Evolutionary conservation across 2,329 filamentous ascomycete genomes (phyloP).

Genomic region (Sarocladium oryzae): DNA sequence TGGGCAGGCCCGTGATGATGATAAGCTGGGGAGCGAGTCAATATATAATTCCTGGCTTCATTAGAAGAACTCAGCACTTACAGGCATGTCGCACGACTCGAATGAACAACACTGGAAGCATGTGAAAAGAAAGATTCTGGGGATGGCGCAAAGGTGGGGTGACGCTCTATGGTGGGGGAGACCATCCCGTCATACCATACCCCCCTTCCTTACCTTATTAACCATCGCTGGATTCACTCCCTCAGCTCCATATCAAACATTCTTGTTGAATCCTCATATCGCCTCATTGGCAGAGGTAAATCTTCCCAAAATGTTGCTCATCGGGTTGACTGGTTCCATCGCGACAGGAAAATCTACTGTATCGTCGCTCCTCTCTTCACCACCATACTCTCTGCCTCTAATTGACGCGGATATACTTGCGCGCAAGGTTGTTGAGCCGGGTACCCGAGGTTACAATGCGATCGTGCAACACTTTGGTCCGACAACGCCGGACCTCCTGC

Average conservation of each 20-base stretch:
- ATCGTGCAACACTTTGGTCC: conserved; percentile 78
- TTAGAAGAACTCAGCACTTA: conserved; percentile 11
- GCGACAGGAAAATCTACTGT: conserved; percentile 98
- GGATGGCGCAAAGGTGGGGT: conserved; percentile 3
- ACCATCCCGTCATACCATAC: not conserved
- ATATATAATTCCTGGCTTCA: not conserved
- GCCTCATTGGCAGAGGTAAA: not conserved
- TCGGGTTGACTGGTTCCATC: conserved; percentile 94
- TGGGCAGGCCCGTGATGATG: conserved; percentile 60
- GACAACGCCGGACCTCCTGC: conserved; percentile 78
- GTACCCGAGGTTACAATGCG: conserved; percentile 72
- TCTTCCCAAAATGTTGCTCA: conserved; percentile 68
- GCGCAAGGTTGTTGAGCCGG: conserved; percentile 89
- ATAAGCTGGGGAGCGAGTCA: conserved; percentile 44
- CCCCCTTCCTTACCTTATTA: not conserved
- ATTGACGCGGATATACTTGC: conserved; percentile 92
- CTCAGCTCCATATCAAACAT: not conserved
- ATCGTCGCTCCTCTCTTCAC: conserved; percentile 69
- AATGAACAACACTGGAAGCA: not conserved
- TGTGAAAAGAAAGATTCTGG: conserved; percentile 8
- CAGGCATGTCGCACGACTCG: conserved; percentile 16
- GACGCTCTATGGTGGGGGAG: conserved; percentile 1
- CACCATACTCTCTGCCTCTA: conserved; percentile 81
- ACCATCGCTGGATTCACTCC: conserved; percentile 8
- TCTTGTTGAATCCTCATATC: not conserved